Percentiles rank a stretch among this genome's conserved stretches.
Evolutionary conservation across 139 green algal genomes (phyloP).

Genomic region (Haematococcus lacustris): DNA sequence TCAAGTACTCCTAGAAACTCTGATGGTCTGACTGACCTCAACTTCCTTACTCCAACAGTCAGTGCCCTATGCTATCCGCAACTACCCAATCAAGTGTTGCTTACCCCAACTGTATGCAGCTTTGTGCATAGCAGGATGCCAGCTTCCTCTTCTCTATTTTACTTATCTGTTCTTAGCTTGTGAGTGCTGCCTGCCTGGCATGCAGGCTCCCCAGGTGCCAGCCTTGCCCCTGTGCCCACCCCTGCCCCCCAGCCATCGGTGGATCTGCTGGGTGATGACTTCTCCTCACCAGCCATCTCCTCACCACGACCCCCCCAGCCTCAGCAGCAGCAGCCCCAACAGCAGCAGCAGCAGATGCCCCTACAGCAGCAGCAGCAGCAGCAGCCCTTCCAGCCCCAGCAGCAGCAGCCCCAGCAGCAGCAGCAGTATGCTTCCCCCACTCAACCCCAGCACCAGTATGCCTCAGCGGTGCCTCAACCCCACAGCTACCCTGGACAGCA

Average conservation of each 20-base stretch:
- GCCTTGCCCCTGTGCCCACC: neutral
- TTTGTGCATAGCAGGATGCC: too few species aligned
- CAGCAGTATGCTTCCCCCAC: neutral
- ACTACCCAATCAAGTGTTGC: neutral
- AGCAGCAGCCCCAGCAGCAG: neutral
- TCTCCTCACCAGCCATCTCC: neutral
- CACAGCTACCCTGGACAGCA: neutral
- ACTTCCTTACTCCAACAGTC: neutral
- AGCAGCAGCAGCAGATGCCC: neutral
- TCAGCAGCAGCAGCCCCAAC: neutral
- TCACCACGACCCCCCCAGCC: neutral
- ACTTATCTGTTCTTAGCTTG: too few species aligned
- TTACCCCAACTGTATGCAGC: neutral
- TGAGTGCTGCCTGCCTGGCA: neutral
- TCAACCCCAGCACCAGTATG: neutral
- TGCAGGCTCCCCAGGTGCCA: neutral
- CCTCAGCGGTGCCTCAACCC: neutral
- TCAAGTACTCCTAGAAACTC: neutral
- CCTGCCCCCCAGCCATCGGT: neutral
- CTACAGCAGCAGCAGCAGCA: neutral
- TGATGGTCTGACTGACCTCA: too few species aligned
- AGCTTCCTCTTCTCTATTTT: neutral
- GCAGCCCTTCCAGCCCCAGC: neutral
- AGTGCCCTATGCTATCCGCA: neutral
- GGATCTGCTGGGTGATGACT: conserved; percentile 11